Percentiles rank a stretch among this genome's conserved stretches.
Evolutionary conservation across 352 stramenopile genomes (phyloP).

Genomic region (Pythium periplocum): DNA sequence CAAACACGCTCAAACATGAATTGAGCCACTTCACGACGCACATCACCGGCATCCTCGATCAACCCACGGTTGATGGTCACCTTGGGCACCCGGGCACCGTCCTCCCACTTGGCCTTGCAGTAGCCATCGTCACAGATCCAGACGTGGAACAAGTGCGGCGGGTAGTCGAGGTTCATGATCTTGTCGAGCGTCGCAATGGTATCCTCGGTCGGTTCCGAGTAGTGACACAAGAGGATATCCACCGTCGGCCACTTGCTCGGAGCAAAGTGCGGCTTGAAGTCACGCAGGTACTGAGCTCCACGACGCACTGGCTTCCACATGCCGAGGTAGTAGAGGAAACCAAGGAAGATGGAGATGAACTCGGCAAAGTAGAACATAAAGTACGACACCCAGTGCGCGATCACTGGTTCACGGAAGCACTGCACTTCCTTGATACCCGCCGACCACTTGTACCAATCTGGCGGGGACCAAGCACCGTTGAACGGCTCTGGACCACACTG

Average conservation of each 20-base stretch:
- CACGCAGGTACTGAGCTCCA: conserved; percentile 53
- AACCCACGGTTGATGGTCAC: conserved; percentile 59
- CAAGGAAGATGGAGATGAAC: conserved; percentile 67
- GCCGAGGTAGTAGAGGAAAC: conserved; percentile 66
- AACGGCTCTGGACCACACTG: conserved; percentile 56
- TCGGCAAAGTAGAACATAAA: conserved; percentile 70
- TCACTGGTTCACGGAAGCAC: conserved; percentile 54
- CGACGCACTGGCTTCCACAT: conserved; percentile 79
- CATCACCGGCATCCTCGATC: conserved; percentile 68
- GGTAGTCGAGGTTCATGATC: conserved; percentile 75
- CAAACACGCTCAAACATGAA: conserved; percentile 76
- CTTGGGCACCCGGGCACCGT: conserved; percentile 38
- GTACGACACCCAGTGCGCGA: conserved; percentile 65
- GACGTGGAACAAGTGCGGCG: conserved; percentile 59
- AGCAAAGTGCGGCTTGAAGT: conserved; percentile 69
- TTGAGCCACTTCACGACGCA: conserved; percentile 63
- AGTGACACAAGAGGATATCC: conserved; percentile 75
- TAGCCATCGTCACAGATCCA: conserved; percentile 78
- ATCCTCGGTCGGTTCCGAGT: conserved; percentile 68
- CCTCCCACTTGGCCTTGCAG: conserved; percentile 63
- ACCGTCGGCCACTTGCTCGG: conserved; percentile 73
- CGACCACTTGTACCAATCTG: conserved; percentile 59
- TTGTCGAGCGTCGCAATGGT: conserved; percentile 71
- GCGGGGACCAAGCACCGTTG: conserved; percentile 67
- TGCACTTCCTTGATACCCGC: conserved; percentile 50